These are phyloP conservation scores for Kwoniella botswanensis DNA, from an alignment of 768 basidiomycete species.

Conservation along the genomic window DNA sequence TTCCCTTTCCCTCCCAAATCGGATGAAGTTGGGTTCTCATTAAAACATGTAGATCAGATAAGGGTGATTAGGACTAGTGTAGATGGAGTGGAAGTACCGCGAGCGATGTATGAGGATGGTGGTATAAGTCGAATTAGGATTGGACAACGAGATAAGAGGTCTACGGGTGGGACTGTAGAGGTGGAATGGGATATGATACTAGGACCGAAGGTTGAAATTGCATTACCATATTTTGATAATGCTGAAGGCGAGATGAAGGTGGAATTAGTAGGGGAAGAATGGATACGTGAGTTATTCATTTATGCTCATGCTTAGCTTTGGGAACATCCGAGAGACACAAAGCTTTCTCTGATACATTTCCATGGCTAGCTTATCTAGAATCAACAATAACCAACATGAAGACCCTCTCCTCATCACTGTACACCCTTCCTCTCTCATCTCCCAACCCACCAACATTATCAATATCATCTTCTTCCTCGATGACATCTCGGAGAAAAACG, in stretches of 20 bases:
- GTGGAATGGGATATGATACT: constrained; percentile 24
- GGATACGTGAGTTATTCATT: constrained; percentile 29
- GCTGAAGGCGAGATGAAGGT: constrained; percentile 24
- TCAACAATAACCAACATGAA: constrained; percentile 2
- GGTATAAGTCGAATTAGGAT: constrained; percentile 7
- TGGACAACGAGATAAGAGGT: neutral
- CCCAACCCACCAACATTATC: neutral
- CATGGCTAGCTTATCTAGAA: neutral
- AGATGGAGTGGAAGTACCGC: constrained; percentile 13
- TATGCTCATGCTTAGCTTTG: neutral
- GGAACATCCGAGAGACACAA: neutral
- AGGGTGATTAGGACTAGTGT: constrained; percentile 19
- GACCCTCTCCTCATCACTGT: neutral
- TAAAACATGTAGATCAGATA: neutral
- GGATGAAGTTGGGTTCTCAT: constrained; percentile 19
- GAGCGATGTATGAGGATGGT: neutral
- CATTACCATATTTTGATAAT: constrained; percentile 22
- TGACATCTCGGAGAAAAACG: neutral
- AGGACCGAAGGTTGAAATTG: neutral
- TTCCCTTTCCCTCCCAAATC: constrained; percentile 25
- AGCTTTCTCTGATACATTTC: neutral
- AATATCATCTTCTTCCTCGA: neutral
- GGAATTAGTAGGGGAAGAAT: constrained; percentile 27
- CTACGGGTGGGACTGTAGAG: constrained; percentile 10
- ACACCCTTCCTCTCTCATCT: constrained; percentile 1